Evolutionary conservation across 306 rosid species (phyloP), one percentile per base, ranked within the genome.

Genomic region (Calophaca sinica): DNA sequence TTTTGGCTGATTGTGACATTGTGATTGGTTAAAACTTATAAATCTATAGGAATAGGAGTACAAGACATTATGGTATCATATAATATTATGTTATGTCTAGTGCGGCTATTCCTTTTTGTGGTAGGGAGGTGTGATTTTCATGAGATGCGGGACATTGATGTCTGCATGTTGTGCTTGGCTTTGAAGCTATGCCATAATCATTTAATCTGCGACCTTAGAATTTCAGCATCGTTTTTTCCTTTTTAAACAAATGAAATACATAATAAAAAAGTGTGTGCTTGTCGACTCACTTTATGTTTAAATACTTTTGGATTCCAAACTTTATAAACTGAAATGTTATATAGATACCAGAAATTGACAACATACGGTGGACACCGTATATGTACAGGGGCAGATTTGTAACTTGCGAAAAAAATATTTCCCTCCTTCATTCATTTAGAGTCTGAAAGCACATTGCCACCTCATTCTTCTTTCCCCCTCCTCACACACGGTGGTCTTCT

Each of bases 131-230:
- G 46, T 42, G 62, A 35, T 62, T 50, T 61, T 63, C 62, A 28
- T 8, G 48, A 39, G 68, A 72, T 80, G 51, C 33, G 6, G 63
- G 14, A 32, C 32, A 59, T 66, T 80, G 31, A 36, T 74, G n/a
- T 70, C 13, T 52, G 60, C 14, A 50, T 72, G 10, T 63, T 78
- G 75, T 79, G 86, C 89, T 88, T 88, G 78, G 45, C 88, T 88
- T 88, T 85, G 79, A 90, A 88, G 93, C 84, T 36, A 84, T 80
- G 78, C 66, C 55, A 68, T 48, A 62, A 73, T 73, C 68, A 79
- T 79, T 73, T 50, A 2, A 28, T n/a, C 39, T 54, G 49, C 5
- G 72, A 59, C 33, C 2, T 48, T 61, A 62, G 14, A 64, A 35
- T 36, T 55, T 65, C 15, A 6, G 7, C 44, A 35, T 79, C 44